Conservation (phyloP, 78 protist genomes). For the Dictyostelium brefeldianum region DNA sequence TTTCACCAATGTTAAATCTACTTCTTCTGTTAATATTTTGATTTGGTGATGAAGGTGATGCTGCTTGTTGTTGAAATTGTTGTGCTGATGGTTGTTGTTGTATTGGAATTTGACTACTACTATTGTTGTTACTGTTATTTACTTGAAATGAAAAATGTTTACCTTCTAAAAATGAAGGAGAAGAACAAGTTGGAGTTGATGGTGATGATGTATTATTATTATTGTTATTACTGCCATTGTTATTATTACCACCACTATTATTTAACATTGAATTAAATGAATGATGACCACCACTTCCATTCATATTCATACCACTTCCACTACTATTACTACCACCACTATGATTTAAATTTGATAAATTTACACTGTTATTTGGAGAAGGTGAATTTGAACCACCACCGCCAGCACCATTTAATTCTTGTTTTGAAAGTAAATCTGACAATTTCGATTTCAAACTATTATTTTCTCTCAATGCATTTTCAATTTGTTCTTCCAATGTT, state of each 20-base stretch:
- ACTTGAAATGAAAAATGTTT: not conserved
- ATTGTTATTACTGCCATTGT: not conserved
- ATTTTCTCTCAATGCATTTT: constrained; percentile 37
- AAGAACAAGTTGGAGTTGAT: constrained; percentile 14
- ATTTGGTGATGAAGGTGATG: constrained; percentile 15
- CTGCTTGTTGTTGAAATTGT: too few relatives aligned
- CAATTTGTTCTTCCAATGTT: constrained; percentile 48
- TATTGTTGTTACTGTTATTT: not conserved
- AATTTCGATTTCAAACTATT: constrained; percentile 26
- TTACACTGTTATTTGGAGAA: not conserved
- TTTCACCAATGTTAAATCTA: constrained; percentile 41
- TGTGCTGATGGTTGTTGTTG: not conserved
- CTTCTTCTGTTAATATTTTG: constrained; percentile 19
- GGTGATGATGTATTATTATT: not conserved
- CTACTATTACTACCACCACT: constrained; percentile 5
- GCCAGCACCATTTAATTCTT: not conserved
- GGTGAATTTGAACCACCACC: not conserved
- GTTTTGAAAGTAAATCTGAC: constrained; percentile 16
- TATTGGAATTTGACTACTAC: too few relatives aligned
- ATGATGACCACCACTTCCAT: not conserved
- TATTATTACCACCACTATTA: not conserved
- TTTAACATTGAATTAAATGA: not conserved
- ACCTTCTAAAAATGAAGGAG: constrained; percentile 17
- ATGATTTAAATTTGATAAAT: not conserved
- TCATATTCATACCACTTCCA: not conserved